A percentile compares a stretch with the other conserved stretches of the same genome.
Conservation (phyloP, 768 basidiomycete genomes). For the Boletus sp. region DNA sequence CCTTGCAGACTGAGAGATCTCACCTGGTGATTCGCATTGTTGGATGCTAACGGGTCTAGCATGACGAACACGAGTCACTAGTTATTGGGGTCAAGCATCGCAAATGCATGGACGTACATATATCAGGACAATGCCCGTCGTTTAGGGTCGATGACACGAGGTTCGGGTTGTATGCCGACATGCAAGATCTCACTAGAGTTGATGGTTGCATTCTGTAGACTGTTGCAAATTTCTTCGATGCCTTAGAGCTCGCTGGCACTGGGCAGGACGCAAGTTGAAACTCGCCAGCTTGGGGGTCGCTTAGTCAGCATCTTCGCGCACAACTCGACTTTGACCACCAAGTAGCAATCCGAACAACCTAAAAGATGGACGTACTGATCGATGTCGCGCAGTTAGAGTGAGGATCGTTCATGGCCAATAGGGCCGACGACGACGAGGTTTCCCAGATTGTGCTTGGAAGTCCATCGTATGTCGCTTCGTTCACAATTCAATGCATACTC, state of each 20-base stretch:
- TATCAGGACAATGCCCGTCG: constrained; percentile 58
- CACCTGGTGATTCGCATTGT: constrained; percentile 34
- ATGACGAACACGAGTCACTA: constrained; percentile 1
- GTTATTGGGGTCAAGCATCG: not conserved
- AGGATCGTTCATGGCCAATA: too few relatives aligned
- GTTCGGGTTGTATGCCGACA: constrained; percentile 55
- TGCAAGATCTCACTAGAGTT: constrained; percentile 62
- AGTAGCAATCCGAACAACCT: too few relatives aligned
- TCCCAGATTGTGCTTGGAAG: too few relatives aligned
- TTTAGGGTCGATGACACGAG: constrained; percentile 65
- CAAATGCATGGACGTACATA: constrained; percentile 43
- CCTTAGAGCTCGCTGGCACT: constrained; percentile 76
- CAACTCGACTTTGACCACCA: too few relatives aligned
- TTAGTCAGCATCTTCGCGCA: too few relatives aligned
- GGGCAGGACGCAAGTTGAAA: too few relatives aligned
- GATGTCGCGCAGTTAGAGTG: too few relatives aligned
- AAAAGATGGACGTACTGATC: too few relatives aligned
- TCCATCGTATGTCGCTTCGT: too few relatives aligned
- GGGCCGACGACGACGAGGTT: too few relatives aligned
- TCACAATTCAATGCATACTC: too few relatives aligned
- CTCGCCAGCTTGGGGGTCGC: too few relatives aligned
- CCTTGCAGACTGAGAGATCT: constrained; percentile 57
- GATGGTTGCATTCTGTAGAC: constrained; percentile 60
- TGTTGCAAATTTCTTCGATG: constrained; percentile 63
- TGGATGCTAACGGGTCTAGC: constrained; percentile 36